Evolutionary conservation across 371 early-diverging fungal species (phyloP), one percentile per base, ranked within the genome.

Genomic region (Saksenaea oblongispora): DNA sequence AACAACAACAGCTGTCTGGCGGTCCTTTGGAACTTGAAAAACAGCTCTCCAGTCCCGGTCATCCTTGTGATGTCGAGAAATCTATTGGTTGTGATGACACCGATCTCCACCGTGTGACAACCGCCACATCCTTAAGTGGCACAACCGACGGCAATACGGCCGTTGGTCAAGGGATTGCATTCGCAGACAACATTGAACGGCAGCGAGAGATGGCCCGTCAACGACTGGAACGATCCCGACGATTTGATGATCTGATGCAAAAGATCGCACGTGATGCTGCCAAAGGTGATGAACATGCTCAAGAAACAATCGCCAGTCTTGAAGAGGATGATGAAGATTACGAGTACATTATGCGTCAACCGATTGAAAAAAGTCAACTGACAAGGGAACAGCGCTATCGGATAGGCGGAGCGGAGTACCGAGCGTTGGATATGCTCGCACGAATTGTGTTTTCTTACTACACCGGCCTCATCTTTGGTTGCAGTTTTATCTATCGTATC

Each of bases 321-420:
- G 57, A 57, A n/a, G 58, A 58, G 5, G 63, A 62, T 17, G 62
- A 63, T 18, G 55, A 62, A 9, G 37, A 37, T 5, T 24, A 34
- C 14, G 63, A 41, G 34, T 8, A 56, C 13, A 69, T 68, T 55
- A 67, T 69, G 60, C 60, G 66, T 27, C 65, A 67, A 14, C 74
- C 73, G 1, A 65, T 67, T 11, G 68, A 74, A 11, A 71, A 73
- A 44, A 71, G 67, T 26, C 70, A 80, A 14, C 58, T 80, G 10
- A 78, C 81, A 5, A 60, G 65, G 34, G 61, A 78, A 34, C 78
- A 80, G 2, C 63, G 74, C 0, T 76, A 76, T 36, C 64, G 71
- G 34, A 34, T 80, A 36, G 81, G 81, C 15, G 81, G 81, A 8
- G 76, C 73, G 2, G 81, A 80, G 57, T 80, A 80, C 36, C 63